A percentile compares a stretch with the other conserved stretches of the same genome.
phyloP scores from a whole-genome alignment of 768 basidiomycete species.

The Panaeolus papilionaceus region DNA sequence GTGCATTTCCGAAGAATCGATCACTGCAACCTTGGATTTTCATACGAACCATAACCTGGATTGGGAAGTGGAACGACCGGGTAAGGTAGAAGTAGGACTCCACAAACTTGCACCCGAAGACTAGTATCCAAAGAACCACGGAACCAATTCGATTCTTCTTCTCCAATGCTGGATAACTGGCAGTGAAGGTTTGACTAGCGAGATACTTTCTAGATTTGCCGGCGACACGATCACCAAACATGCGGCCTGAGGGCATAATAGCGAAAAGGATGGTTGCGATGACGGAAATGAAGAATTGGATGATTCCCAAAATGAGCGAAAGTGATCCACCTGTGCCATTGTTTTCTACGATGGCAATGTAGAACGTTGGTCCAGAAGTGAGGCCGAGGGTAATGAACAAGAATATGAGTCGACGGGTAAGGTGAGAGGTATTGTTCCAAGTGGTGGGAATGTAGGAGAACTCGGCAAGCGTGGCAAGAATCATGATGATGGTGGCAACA shows the following conservation, averaged over 20 bases:
- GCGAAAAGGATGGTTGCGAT: constrained; percentile 87
- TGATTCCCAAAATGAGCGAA: constrained; percentile 91
- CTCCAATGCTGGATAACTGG: constrained; percentile 82
- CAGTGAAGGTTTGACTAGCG: constrained; percentile 98
- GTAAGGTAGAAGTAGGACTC: constrained; percentile 99
- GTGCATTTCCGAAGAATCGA: constrained; percentile 79
- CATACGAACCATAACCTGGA: constrained; percentile 96
- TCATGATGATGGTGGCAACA: constrained; percentile 97
- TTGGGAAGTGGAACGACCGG: constrained; percentile 91
- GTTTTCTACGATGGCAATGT: constrained; percentile 86
- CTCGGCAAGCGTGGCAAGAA: constrained; percentile 90
- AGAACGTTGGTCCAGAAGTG: constrained; percentile 93
- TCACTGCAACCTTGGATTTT: constrained; percentile 91
- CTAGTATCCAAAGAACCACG: constrained; percentile 83
- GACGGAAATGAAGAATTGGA: constrained; percentile 95
- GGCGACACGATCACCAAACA: constrained; percentile 98
- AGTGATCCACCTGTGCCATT: constrained; percentile 69
- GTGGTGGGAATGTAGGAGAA: constrained; percentile 98
- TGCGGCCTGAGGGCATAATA: constrained; percentile 93
- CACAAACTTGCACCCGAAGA: constrained; percentile 95
- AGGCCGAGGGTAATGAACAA: constrained; percentile 88
- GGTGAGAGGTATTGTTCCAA: constrained; percentile 98
- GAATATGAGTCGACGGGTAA: constrained; percentile 90
- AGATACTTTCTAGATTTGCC: constrained; percentile 97
- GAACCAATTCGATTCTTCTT: constrained; percentile 76